Evolutionary conservation across 768 basidiomycete species (phyloP).

Genomic region (Phallus indusiatus): DNA sequence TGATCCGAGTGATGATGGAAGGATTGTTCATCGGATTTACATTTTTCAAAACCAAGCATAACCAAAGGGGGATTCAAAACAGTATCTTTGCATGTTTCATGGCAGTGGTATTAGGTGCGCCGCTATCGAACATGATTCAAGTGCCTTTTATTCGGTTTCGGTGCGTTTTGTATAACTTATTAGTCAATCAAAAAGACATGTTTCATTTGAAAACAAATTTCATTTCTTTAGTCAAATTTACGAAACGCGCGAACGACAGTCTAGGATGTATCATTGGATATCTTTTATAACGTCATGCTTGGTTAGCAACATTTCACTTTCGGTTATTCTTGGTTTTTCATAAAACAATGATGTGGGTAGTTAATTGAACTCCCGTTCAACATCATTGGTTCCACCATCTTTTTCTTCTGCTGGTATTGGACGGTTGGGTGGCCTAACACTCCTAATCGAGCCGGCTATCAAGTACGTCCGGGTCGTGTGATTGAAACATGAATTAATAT

Average conservation of each 20-base stretch:
- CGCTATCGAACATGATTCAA: conserved; percentile 55
- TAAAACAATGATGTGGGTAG: background rate
- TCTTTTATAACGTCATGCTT: conserved; percentile 1
- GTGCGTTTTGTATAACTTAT: conserved; percentile 26
- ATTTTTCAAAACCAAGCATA: conserved; percentile 46
- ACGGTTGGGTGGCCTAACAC: conserved; percentile 41
- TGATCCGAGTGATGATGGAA: conserved; percentile 16
- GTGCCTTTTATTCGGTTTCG: conserved; percentile 50
- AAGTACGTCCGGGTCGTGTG: conserved; percentile 11
- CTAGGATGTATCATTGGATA: conserved; percentile 9
- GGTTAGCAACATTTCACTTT: background rate
- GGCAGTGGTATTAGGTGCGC: conserved; percentile 16
- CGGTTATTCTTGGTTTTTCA: background rate
- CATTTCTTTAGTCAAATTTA: background rate
- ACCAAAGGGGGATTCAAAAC: conserved; percentile 51
- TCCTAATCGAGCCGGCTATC: conserved; percentile 45
- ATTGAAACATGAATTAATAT: background rate
- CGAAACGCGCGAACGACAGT: conserved; percentile 3
- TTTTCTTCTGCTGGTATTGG: conserved; percentile 65
- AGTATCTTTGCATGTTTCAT: conserved; percentile 43
- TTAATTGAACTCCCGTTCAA: conserved; percentile 56
- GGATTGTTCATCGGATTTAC: conserved; percentile 44
- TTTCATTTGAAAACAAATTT: background rate
- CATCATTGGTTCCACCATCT: conserved; percentile 43
- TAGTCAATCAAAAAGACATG: background rate